Percentiles rank a stretch among this genome's conserved stretches.
phyloP scores from a whole-genome alignment of 2,329 filamentous ascomycete genomes.

The Sordariomycetes sp. region DNA sequence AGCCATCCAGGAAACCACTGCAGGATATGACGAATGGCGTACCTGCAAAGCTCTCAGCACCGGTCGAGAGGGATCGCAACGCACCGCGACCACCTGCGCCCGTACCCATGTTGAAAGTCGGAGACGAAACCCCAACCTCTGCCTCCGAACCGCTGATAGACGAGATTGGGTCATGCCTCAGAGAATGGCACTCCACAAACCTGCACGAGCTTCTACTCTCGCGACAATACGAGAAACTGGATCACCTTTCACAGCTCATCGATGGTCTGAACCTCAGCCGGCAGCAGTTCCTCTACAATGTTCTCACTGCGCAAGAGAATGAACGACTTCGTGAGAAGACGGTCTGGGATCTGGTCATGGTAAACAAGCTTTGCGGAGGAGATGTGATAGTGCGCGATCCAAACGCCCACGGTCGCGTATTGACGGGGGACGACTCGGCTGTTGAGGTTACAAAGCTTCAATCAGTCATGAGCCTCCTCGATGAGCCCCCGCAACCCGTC shows the following conservation, averaged over 20 bases:
- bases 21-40: conserved; percentile 29
- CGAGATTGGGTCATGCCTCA: conserved; percentile 91
- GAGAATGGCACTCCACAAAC: conserved; percentile 98
- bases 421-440: conserved; percentile 89
- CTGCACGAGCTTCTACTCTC: conserved; percentile 83
- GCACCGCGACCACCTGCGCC: conserved; percentile 77
- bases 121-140: conserved; percentile 90
- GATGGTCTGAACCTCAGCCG: conserved; percentile 75
- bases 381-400: conserved; percentile 95
- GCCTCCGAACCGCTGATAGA: conserved; percentile 85
- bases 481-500: conserved; percentile 64
- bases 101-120: conserved; percentile 94
- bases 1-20: conserved; percentile 16
- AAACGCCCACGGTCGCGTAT: conserved; percentile 67
- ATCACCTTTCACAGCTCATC: conserved; percentile 73
- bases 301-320: conserved; percentile 81
- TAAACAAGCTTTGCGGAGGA: conserved; percentile 88
- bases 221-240: conserved; percentile 71
- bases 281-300: conserved; percentile 87
- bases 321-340: conserved; percentile 74
- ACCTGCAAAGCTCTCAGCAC: conserved; percentile 33
- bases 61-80: conserved; percentile 52
- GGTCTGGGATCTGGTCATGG: conserved; percentile 89
- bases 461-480: conserved; percentile 89
- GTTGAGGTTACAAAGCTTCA: conserved; percentile 87